phyloP scores from a whole-genome alignment of 768 basidiomycete genomes.

The Suillus paluster region DNA sequence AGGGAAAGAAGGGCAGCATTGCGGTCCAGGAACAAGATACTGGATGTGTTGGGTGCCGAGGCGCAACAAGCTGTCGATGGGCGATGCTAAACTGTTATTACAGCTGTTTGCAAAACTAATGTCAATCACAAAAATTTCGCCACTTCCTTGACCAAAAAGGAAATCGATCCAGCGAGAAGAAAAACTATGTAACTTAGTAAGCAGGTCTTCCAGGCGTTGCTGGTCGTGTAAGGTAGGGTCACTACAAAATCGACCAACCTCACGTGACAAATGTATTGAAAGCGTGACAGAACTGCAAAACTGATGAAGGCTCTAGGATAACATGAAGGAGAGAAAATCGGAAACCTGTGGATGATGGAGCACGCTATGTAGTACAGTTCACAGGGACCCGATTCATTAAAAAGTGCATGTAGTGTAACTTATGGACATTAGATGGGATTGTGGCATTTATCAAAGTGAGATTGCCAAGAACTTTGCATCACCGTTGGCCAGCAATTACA shows the following conservation, averaged over 20 bases:
- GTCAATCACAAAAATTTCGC: too few species aligned
- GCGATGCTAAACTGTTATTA: background rate
- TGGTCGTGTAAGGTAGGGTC: too few species aligned
- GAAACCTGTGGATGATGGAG: slow-evolving; percentile 1
- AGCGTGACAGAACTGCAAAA: slow-evolving; percentile 5
- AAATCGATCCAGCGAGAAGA: too few species aligned
- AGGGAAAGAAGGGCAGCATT: slow-evolving; percentile 8
- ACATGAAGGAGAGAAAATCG: background rate
- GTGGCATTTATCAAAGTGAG: background rate
- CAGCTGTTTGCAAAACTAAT: too few species aligned
- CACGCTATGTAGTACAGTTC: background rate
- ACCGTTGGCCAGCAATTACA: too few species aligned
- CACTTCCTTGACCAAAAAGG: too few species aligned
- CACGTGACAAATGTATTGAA: too few species aligned
- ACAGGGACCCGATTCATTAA: slow-evolving; percentile 1
- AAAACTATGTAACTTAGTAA: too few species aligned
- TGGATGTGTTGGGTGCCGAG: slow-evolving; percentile 15
- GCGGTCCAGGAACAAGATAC: slow-evolving; percentile 14
- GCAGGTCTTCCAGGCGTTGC: too few species aligned
- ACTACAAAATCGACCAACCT: too few species aligned
- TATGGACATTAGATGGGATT: background rate
- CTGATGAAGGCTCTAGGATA: background rate
- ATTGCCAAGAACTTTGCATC: background rate
- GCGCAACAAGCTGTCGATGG: slow-evolving; percentile 9
- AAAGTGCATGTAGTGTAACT: background rate